Conservation (phyloP, 129 eudicot species). For the Dittrichia graveolens region DNA sequence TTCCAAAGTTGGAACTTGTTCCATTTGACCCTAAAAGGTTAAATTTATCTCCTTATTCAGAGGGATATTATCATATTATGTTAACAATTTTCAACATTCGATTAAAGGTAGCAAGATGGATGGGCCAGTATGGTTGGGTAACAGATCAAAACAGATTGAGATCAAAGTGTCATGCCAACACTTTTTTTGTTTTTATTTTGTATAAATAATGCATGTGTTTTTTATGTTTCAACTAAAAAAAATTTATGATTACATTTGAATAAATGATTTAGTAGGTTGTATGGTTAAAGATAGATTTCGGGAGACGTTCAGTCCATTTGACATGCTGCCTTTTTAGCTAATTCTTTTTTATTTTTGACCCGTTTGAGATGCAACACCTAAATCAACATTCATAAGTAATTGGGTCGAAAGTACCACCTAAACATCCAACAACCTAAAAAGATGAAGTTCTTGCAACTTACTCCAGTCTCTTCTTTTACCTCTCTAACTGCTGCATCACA, state of each 20-base stretch:
- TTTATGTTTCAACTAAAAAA: too few species aligned
- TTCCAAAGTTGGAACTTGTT: background rate
- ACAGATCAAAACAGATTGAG: background rate
- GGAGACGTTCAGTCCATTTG: background rate
- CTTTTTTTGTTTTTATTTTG: background rate
- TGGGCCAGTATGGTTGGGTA: background rate
- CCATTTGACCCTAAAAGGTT: background rate
- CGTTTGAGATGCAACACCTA: background rate
- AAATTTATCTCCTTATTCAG: background rate
- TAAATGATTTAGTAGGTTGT: background rate
- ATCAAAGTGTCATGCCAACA: background rate
- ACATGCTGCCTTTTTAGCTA: background rate
- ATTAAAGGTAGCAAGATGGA: background rate
- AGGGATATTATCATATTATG: background rate
- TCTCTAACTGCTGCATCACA: constrained; percentile 87
- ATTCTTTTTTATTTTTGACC: background rate
- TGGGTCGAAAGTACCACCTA: background rate
- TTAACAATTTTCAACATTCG: background rate
- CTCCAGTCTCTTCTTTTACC: constrained; percentile 93
- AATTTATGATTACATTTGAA: background rate
- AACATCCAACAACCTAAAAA: constrained; percentile 8
- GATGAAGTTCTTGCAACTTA: constrained; percentile 39
- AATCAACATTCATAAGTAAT: background rate
- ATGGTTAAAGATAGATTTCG: background rate
- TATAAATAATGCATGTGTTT: background rate